A percentile compares a stretch with the other conserved stretches of the same genome.
Conservation (phyloP, 108 stramenopile species). For the Fragilaria radians region DNA sequence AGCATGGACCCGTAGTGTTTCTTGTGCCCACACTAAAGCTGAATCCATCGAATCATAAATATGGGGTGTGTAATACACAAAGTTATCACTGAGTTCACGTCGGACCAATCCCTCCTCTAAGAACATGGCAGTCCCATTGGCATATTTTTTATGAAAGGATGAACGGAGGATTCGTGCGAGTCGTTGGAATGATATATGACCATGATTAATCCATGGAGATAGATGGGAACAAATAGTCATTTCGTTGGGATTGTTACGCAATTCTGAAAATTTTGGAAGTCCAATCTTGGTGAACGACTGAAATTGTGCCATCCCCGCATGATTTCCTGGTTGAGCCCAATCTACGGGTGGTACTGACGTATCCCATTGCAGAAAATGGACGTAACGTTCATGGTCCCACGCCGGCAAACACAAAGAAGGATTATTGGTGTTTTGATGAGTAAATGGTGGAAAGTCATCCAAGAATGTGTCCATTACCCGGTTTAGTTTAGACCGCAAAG, state of each 20-base stretch:
- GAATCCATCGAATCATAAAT: conserved; percentile 82
- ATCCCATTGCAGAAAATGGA: conserved; percentile 56
- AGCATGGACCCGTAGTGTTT: conserved; percentile 79
- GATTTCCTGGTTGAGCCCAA: conserved; percentile 65
- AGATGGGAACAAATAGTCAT: conserved; percentile 65
- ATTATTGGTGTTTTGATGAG: conserved; percentile 40
- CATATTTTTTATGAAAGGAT: conserved; percentile 51
- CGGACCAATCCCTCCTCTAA: conserved; percentile 95
- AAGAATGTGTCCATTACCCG: conserved; percentile 62
- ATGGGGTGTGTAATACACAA: conserved; percentile 86
- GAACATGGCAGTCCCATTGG: conserved; percentile 76
- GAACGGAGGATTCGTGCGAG: conserved; percentile 64
- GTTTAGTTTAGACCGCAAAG: conserved; percentile 92
- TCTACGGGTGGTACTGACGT: conserved; percentile 39
- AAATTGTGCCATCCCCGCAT: conserved; percentile 65
- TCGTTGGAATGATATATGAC: conserved; percentile 86
- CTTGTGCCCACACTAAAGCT: conserved; percentile 92
- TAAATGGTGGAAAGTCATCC: conserved; percentile 65
- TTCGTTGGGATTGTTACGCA: conserved; percentile 92
- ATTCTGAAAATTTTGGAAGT: conserved; percentile 66
- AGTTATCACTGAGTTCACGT: conserved; percentile 95
- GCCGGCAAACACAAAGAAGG: conserved; percentile 13
- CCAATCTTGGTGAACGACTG: conserved; percentile 53
- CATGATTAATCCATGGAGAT: conserved; percentile 85
- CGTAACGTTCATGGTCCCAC: conserved; percentile 36